These are phyloP conservation scores for Colletotrichum tofieldiae DNA, from an alignment of 2,329 filamentous ascomycete genomes.

Conservation along the genomic window DNA sequence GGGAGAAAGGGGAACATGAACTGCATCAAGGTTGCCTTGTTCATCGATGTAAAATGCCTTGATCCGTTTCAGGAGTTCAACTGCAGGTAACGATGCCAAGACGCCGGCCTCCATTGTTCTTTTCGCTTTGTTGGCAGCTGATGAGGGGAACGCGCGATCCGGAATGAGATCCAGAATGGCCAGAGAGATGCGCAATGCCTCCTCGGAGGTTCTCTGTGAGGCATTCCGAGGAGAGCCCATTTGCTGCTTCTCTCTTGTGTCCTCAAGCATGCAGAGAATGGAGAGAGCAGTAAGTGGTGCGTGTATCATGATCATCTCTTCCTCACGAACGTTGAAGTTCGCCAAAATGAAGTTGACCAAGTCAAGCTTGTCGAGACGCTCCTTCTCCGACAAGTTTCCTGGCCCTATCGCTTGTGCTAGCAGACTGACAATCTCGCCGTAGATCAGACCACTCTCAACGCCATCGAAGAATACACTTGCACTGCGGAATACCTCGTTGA, in stretches of 20 bases:
- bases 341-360: slow-evolving; percentile 86
- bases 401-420: slow-evolving; percentile 73
- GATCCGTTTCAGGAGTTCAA: slow-evolving; percentile 74
- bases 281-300: slow-evolving; percentile 83
- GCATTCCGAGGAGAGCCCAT: slow-evolving; percentile 47
- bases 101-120: slow-evolving; percentile 48
- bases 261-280: slow-evolving; percentile 72
- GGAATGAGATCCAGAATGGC: slow-evolving; percentile 76
- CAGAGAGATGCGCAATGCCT: slow-evolving; percentile 65
- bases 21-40: slow-evolving; percentile 78
- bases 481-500: slow-evolving; percentile 90
- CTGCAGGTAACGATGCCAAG: slow-evolving; percentile 55
- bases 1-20: slow-evolving; percentile 71
- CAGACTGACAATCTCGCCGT: slow-evolving; percentile 83
- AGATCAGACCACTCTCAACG: slow-evolving; percentile 94
- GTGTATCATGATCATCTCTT: slow-evolving; percentile 93
- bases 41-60: slow-evolving; percentile 78
- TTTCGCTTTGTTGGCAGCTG: slow-evolving; percentile 40
- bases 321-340: slow-evolving; percentile 94
- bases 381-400: slow-evolving; percentile 58
- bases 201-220: slow-evolving; percentile 48
- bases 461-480: slow-evolving; percentile 98
- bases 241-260: slow-evolving; percentile 60
- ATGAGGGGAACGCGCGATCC: slow-evolving; percentile 71
- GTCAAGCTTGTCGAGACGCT: slow-evolving; percentile 75